Percentiles rank a stretch among this genome's conserved stretches.
Conservation (phyloP, 2,329 filamentous ascomycete species). For the Amphichorda felina region DNA sequence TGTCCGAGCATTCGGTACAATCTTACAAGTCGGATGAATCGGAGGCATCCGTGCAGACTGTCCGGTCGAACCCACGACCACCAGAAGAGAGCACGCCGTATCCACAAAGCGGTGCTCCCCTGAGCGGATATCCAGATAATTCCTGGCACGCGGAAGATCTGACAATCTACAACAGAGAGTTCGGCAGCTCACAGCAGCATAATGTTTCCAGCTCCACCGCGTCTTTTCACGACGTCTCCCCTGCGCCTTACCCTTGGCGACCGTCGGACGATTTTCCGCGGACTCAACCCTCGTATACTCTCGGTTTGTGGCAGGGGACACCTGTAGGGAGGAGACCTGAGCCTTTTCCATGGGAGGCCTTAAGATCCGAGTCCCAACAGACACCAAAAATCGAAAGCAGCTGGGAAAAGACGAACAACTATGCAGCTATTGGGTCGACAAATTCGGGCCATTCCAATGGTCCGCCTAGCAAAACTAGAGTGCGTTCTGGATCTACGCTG, state of each 20-base stretch:
- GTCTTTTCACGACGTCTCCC: constrained; percentile 9
- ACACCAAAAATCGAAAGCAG: neutral
- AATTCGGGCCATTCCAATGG: neutral
- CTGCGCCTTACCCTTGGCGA: constrained; percentile 1
- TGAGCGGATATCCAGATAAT: constrained; percentile 10
- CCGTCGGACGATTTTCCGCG: neutral
- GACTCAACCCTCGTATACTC: neutral
- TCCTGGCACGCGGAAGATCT: constrained; percentile 4
- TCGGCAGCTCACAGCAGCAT: neutral
- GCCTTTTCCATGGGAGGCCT: neutral
- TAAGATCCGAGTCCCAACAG: neutral
- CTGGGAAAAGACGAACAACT: neutral
- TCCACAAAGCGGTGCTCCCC: constrained; percentile 9
- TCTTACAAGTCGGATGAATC: constrained; percentile 11
- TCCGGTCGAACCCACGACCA: constrained; percentile 13
- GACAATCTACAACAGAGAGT: constrained; percentile 9
- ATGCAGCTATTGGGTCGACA: too few species aligned
- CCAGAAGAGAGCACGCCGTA: constrained; percentile 19
- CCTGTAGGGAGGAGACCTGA: neutral
- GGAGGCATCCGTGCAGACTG: constrained; percentile 9
- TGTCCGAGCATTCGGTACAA: constrained; percentile 9
- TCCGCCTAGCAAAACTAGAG: neutral
- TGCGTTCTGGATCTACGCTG: neutral
- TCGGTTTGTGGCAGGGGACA: neutral
- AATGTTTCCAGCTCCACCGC: constrained; percentile 7